phyloP scores from a whole-genome alignment of 2,329 filamentous ascomycete species.

The Trichoderma breve region DNA sequence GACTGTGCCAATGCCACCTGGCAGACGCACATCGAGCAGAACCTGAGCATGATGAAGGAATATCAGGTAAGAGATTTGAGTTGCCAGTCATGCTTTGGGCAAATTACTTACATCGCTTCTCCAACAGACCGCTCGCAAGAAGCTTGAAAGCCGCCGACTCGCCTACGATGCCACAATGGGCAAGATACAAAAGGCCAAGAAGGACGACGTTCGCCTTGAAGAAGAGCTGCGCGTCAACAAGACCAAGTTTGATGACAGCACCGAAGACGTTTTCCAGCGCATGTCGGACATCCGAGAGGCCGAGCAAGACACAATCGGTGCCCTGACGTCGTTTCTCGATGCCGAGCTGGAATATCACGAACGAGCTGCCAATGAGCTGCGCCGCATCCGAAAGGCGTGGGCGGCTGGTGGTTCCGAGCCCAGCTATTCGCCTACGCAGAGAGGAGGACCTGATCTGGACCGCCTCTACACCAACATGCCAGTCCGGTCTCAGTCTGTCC shows the following conservation, averaged over 20 bases:
- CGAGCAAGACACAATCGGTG: constrained; percentile 77
- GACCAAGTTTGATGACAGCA: constrained; percentile 94
- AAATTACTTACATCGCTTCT: not conserved
- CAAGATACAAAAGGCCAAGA: constrained; percentile 92
- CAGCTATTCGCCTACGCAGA: constrained; percentile 38
- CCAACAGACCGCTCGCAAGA: constrained; percentile 71
- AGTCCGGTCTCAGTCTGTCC: constrained; percentile 10
- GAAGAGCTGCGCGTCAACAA: constrained; percentile 89
- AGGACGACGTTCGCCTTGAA: constrained; percentile 88
- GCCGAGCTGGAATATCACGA: constrained; percentile 90
- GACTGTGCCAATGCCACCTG: constrained; percentile 75
- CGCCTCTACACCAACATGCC: constrained; percentile 44
- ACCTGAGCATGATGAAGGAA: constrained; percentile 92
- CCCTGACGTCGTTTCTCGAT: constrained; percentile 79
- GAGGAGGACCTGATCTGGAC: not conserved
- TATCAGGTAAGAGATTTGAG: constrained; percentile 67
- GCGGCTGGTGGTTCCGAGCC: constrained; percentile 22
- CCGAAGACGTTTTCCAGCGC: constrained; percentile 82
- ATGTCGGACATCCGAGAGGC: constrained; percentile 97
- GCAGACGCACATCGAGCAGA: constrained; percentile 89
- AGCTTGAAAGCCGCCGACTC: constrained; percentile 84
- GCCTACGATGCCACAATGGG: constrained; percentile 86
- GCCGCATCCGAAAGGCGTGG: constrained; percentile 51
- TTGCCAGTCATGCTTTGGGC: not conserved
- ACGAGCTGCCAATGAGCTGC: constrained; percentile 79